A percentile compares a stretch with the other conserved stretches of the same genome.
phyloP scores from a whole-genome alignment of 768 basidiomycete genomes.

The Mycena kentingensis region DNA sequence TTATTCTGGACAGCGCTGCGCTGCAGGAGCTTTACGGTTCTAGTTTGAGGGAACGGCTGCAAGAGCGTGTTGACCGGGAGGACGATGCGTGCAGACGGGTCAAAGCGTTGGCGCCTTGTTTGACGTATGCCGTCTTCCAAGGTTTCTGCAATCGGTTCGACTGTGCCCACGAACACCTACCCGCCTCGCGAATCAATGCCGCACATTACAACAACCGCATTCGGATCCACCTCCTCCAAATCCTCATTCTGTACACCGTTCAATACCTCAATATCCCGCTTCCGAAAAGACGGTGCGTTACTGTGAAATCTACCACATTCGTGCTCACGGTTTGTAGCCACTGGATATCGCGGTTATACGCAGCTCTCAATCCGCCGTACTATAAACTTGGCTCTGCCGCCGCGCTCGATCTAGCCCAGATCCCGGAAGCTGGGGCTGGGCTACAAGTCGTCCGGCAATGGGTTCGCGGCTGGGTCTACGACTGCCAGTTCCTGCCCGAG shows the following conservation, averaged over 20 bases:
- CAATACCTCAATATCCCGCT: slow-evolving; percentile 21
- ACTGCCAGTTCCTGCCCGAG: slow-evolving; percentile 26
- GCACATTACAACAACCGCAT: slow-evolving; percentile 45
- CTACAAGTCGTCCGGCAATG: slow-evolving; percentile 45
- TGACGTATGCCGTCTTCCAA: slow-evolving; percentile 31
- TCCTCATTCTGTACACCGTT: slow-evolving; percentile 45
- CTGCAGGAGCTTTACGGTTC: slow-evolving; percentile 28
- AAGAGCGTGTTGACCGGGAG: slow-evolving; percentile 34
- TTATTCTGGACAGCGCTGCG: slow-evolving; percentile 20
- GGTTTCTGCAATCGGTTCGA: slow-evolving; percentile 32
- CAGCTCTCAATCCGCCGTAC: slow-evolving; percentile 50
- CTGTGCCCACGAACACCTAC: slow-evolving; percentile 43
- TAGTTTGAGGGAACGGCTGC: slow-evolving; percentile 31
- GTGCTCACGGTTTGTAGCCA: slow-evolving; percentile 31
- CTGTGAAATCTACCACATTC: not conserved
- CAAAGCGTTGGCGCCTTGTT: slow-evolving; percentile 41
- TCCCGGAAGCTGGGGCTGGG: slow-evolving; percentile 42
- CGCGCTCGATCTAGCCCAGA: slow-evolving; percentile 34
- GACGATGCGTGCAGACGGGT: slow-evolving; percentile 33
- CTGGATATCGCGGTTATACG: slow-evolving; percentile 51
- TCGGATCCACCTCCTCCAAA: slow-evolving; percentile 49
- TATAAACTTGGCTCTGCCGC: slow-evolving; percentile 46
- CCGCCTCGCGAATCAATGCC: slow-evolving; percentile 22
- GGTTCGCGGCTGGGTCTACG: slow-evolving; percentile 44
- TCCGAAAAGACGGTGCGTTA: slow-evolving; percentile 26